These are phyloP conservation scores for Ophiostoma ips DNA, from an alignment of 2,329 filamentous ascomycete genomes.

Conservation along the genomic window DNA sequence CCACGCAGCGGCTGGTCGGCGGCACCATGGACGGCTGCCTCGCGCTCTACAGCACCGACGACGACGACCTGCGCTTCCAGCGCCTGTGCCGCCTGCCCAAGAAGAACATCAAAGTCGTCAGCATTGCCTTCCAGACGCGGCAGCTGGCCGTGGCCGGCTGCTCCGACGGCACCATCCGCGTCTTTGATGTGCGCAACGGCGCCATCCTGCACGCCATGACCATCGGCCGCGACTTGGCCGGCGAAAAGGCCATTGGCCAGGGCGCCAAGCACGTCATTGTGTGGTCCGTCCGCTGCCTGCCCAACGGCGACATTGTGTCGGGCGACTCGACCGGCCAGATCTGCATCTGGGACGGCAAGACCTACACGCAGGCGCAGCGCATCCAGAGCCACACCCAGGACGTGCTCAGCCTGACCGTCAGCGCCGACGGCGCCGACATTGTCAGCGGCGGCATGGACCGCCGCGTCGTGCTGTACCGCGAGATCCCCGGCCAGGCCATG, in stretches of 20 bases:
- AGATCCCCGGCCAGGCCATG: constrained; percentile 30
- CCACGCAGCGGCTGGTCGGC: constrained; percentile 51
- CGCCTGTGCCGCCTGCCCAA: constrained; percentile 50
- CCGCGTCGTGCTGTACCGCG: constrained; percentile 70
- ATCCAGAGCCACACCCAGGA: constrained; percentile 82
- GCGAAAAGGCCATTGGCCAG: constrained; percentile 18
- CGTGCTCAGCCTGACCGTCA: constrained; percentile 74
- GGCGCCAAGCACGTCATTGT: constrained; percentile 73
- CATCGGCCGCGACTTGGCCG: constrained; percentile 61
- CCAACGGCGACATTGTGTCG: constrained; percentile 80
- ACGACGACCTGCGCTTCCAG: constrained; percentile 70
- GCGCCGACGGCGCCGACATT: constrained; percentile 65
- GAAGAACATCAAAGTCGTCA: constrained; percentile 80
- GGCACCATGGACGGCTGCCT: constrained; percentile 88
- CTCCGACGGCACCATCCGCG: constrained; percentile 88
- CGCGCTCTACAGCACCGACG: constrained; percentile 73
- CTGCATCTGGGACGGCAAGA: constrained; percentile 86
- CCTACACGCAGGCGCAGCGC: constrained; percentile 75
- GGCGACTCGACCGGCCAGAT: constrained; percentile 91
- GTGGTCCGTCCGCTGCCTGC: constrained; percentile 83
- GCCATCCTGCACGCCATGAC: constrained; percentile 69
- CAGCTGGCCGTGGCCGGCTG: constrained; percentile 79
- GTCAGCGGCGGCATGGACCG: constrained; percentile 88
- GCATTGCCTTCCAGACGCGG: constrained; percentile 76
- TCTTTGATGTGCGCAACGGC: constrained; percentile 74